These are phyloP conservation scores for Oryza rufipogon DNA, from an alignment of 176 grass and related monocot genomes.

Conservation along the genomic window DNA sequence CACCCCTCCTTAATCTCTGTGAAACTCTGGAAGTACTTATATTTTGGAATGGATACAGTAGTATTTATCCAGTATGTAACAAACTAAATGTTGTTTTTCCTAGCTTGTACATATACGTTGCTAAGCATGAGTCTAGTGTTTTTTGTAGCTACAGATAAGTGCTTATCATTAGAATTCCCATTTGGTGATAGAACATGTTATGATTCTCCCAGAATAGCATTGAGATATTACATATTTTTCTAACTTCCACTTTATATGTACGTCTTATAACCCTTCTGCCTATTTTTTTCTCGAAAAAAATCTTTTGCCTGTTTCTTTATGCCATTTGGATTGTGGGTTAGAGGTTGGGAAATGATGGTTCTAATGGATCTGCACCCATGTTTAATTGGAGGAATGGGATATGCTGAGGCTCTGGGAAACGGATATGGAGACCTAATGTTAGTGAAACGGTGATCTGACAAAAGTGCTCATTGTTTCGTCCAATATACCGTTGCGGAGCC, in stretches of 20 bases:
- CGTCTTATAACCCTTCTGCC: background rate
- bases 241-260: background rate
- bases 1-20: no score
- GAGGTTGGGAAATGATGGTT: background rate
- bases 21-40: no score
- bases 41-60: background rate
- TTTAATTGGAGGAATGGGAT: background rate
- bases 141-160: constrained; percentile 3
- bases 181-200: background rate
- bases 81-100: background rate
- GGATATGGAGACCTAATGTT: background rate
- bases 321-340: background rate
- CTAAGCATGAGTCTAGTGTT: background rate
- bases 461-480: background rate
- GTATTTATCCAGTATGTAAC: background rate
- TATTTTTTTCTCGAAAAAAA: background rate
- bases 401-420: background rate
- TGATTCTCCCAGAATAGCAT: background rate
- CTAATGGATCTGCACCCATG: background rate
- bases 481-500: background rate
- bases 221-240: constrained; percentile 1
- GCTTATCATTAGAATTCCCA: constrained; percentile 1
- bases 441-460: background rate
- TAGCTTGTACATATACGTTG: constrained; percentile 3
- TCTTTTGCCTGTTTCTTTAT: background rate